Percentiles rank a stretch among this genome's conserved stretches.
These are phyloP conservation scores for Cutaneotrichosporon dermatis DNA, from an alignment of 1,284 basidiomycete genomes.

Conservation along the genomic window DNA sequence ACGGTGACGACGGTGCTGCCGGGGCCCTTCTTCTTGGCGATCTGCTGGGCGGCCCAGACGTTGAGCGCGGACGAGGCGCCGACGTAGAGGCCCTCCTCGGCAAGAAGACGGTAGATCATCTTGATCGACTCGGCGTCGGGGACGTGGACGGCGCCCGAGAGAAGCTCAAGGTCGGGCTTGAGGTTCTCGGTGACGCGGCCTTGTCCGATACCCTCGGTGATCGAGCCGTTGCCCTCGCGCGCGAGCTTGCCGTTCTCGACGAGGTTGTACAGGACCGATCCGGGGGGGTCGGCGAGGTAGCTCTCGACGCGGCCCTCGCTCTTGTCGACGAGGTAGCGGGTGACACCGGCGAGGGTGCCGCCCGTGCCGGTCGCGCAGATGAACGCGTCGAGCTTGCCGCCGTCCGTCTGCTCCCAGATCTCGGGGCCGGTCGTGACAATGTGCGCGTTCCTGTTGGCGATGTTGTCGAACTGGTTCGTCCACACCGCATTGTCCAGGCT, in stretches of 20 bases:
- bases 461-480: slow-evolving; percentile 99
- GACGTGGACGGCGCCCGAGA: slow-evolving; percentile 80
- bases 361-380: slow-evolving; percentile 93
- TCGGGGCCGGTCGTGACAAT: slow-evolving; percentile 91
- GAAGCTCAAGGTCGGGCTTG: slow-evolving; percentile 70
- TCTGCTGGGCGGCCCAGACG: slow-evolving; percentile 85
- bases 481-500: slow-evolving; percentile 86
- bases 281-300: slow-evolving; percentile 95
- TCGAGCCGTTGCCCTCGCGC: slow-evolving; percentile 73
- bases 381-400: slow-evolving; percentile 81
- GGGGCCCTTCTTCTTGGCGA: slow-evolving; percentile 75
- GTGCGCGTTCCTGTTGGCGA: slow-evolving; percentile 81
- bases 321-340: slow-evolving; percentile 79
- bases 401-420: slow-evolving; percentile 86
- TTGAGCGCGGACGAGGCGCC: slow-evolving; percentile 96
- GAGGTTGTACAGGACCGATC: slow-evolving; percentile 85
- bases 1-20: slow-evolving; percentile 82
- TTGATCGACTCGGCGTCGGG: slow-evolving; percentile 84
- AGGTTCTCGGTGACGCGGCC: slow-evolving; percentile 95
- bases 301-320: slow-evolving; percentile 75
- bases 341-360: slow-evolving; percentile 87
- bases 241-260: slow-evolving; percentile 76
- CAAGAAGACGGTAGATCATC: slow-evolving; percentile 90
- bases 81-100: slow-evolving; percentile 90
- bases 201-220: slow-evolving; percentile 99